Percentiles rank a stretch among this genome's conserved stretches.
Conservation (phyloP, 495 filamentous ascomycete genomes). For the Bathelium albidoporum region DNA sequence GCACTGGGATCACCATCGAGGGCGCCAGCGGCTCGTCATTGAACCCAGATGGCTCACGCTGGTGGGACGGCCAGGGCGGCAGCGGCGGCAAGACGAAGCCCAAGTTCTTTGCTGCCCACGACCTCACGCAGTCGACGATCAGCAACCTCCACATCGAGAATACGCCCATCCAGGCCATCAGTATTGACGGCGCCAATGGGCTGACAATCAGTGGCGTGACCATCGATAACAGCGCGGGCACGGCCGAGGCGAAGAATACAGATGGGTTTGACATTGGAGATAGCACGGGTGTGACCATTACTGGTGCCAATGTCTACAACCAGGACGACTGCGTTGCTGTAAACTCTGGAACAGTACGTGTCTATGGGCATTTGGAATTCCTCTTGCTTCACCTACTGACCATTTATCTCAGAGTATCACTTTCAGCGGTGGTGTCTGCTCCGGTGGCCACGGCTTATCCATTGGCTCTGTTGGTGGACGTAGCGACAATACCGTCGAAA, state of each 20-base stretch:
- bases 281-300: not conserved
- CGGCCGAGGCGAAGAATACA: conserved; percentile 48
- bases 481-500: conserved; percentile 46
- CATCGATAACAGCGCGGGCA: conserved; percentile 50
- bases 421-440: conserved; percentile 43
- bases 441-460: conserved; percentile 51
- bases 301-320: conserved; percentile 5
- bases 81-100: conserved; percentile 50
- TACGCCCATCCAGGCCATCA: conserved; percentile 53
- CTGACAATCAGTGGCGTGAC: conserved; percentile 43
- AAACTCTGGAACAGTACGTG: conserved; percentile 43
- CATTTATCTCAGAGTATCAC: conserved; percentile 31
- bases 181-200: conserved; percentile 41
- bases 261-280: conserved; percentile 8
- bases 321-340: conserved; percentile 48
- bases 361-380: conserved; percentile 15
- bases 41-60: conserved; percentile 38
- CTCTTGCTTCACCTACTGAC: not conserved
- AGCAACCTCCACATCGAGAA: conserved; percentile 41
- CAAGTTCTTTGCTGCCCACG: conserved; percentile 48
- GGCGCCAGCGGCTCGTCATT: conserved; percentile 34
- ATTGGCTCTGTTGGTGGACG: conserved; percentile 61
- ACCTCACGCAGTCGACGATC: conserved; percentile 30
- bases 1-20: conserved; percentile 36
- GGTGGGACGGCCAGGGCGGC: conserved; percentile 44